Evolutionary conservation across 2,329 filamentous ascomycete species (phyloP), one percentile per base, ranked within the genome.

Genomic region (Alternaria ventricosa): DNA sequence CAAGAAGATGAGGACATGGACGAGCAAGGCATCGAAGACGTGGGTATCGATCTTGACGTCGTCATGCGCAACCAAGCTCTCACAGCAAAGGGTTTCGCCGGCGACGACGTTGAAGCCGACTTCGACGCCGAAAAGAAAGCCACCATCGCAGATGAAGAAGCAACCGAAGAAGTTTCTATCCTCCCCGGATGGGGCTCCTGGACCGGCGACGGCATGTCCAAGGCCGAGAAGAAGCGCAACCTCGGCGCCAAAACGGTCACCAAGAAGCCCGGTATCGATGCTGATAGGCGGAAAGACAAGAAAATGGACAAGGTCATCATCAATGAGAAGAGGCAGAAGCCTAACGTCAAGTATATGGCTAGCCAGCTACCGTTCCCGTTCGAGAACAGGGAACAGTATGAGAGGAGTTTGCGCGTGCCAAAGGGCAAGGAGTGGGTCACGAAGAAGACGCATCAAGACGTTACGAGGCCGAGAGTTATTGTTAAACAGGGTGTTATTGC

Each of bases 381-480:
- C 80, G 95, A 97, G 84, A 93, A 87, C 27, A 87, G 87, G 71
- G 87, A 92, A 75, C 94, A 97, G 84, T 98, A 98, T 82, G 96
- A 99, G 84, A 86, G 95, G 55, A 92, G 91, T 68, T 84, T 98
- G 62, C 87, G 95, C 46, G 82, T 97, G 70, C 96, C 96, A 1
- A 88, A 98, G 64, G 96, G 96, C 1, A 93, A 92, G 15, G 95
- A 99, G 81, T 99, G 95, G 94, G 89, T 90, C 71, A 98, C 95
- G n/a, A 97, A 97, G 87, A 89, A 93, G 83, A 93, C 92, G 13
- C 96, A 96, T 86, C 94, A 98, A 84, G 89, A 91, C 72, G 88
- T 88, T 65, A 97, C 92, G 63, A 97, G 95, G 87, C 96, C 96
- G 62, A 89, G 93, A 73, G 87, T 98, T 69, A 85, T 98, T 79